Conservation (phyloP, 768 basidiomycete species). For the Polyporus arcularius region DNA sequence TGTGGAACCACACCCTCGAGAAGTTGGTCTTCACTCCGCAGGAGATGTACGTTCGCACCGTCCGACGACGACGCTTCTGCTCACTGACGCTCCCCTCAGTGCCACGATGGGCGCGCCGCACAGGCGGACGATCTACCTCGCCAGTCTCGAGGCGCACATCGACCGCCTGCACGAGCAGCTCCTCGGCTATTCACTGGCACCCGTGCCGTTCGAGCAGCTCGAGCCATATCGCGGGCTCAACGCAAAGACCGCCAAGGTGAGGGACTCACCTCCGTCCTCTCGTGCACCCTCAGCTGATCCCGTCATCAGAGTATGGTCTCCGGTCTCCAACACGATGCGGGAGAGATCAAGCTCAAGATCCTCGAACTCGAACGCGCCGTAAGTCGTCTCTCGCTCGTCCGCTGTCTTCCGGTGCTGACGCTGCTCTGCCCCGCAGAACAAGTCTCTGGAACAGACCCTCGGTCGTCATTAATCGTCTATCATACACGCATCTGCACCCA, state of each 20-base stretch:
- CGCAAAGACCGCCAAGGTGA: slow-evolving; percentile 73
- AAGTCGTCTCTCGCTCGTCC: slow-evolving; percentile 27
- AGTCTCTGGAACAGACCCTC: neutral
- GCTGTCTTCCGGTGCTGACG: neutral
- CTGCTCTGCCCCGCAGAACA: neutral
- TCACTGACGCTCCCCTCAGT: slow-evolving; percentile 32
- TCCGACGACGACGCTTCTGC: neutral
- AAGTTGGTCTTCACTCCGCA: slow-evolving; percentile 67
- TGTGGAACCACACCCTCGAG: slow-evolving; percentile 79
- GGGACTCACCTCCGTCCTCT: slow-evolving; percentile 1
- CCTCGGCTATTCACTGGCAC: slow-evolving; percentile 53
- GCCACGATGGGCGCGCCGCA: slow-evolving; percentile 68
- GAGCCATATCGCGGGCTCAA: slow-evolving; percentile 63
- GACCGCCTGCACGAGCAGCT: slow-evolving; percentile 66
- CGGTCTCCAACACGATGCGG: slow-evolving; percentile 66
- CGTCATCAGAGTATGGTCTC: slow-evolving; percentile 66
- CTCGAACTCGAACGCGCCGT: slow-evolving; percentile 73
- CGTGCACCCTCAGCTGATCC: neutral
- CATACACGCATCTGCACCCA: neutral
- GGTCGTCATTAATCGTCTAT: neutral
- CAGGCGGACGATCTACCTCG: slow-evolving; percentile 68
- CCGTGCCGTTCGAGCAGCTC: slow-evolving; percentile 26
- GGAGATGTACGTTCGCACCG: slow-evolving; percentile 51
- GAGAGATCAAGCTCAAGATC: slow-evolving; percentile 59
- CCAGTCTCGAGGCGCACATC: slow-evolving; percentile 73